Evolutionary conservation across 805 yeast species (phyloP), one percentile per base, ranked within the genome.

Genomic region (Wickerhamomyces subpelliculosus): DNA sequence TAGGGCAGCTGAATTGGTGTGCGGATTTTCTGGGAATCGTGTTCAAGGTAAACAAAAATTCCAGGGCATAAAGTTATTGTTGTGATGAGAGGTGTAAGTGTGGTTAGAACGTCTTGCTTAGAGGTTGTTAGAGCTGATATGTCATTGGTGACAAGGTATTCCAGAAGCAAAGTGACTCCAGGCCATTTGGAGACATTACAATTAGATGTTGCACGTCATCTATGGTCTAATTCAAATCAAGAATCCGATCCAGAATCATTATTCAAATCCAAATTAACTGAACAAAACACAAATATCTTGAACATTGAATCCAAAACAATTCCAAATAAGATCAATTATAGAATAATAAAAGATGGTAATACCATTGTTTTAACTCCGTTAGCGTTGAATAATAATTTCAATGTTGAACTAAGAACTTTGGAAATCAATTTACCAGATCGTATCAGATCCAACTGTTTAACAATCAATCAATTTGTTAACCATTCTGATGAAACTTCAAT

Each of bases 371-470:
- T 55, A 2, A 27, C 44, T 3, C 59, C 60, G 16, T 19, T 54
- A 24, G 42, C 42, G 2, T 34, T 52, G 25, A 54, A 52, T 27
- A 51, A 54, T 33, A 51, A 46, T 37, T 31, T 53, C 11, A 41
- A 43, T 14, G 37, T 52, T 18, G 33, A 41, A 2, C 19, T 52
- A 5, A 47, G 49, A 28, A 34, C 37, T 14, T 30, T 53, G 8
- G 47, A 59, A 35, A 52, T 75, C 38, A 46, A 48, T 31, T 47
- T 70, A 13, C 75, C 78, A 4, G 64, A 62, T 31, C 32, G 42
- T 18, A 48, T 68, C 6, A 48, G 55, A 26, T 36, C 54, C 1
- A 48, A 61, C 32, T 73, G 79, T 44, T 38, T 70, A 2, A 43
- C 62, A 0, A 44, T 72, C 4, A 39, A 57, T 9, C 65, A 67